Conservation (phyloP, 805 yeast genomes). For the Myxozyma monticola region DNA sequence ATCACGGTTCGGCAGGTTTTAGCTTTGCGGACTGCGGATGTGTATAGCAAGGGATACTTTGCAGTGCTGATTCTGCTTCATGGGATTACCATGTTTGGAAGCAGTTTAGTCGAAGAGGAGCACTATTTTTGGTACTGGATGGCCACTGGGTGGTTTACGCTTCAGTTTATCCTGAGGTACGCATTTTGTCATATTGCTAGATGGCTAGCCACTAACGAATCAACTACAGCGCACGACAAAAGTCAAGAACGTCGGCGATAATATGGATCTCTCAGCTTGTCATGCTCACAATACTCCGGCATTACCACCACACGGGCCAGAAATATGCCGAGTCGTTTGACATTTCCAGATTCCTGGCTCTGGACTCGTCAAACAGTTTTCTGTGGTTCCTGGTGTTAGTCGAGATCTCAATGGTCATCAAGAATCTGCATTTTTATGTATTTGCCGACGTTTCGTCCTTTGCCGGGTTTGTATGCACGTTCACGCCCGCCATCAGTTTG, state of each 20-base stretch:
- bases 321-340: slow-evolving; percentile 60
- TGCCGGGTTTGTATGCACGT: slow-evolving; percentile 48
- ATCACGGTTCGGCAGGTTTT: slow-evolving; percentile 8
- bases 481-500: slow-evolving; percentile 49
- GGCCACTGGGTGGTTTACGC: slow-evolving; percentile 40
- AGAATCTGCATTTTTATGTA: slow-evolving; percentile 35
- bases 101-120: slow-evolving; percentile 92
- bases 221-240: slow-evolving; percentile 1
- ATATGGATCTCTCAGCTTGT: slow-evolving; percentile 34
- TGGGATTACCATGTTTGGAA: slow-evolving; percentile 69
- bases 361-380: slow-evolving; percentile 24
- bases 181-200: neutral
- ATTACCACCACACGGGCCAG: slow-evolving; percentile 81
- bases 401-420: slow-evolving; percentile 42
- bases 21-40: neutral
- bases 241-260: slow-evolving; percentile 12
- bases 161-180: slow-evolving; percentile 8
- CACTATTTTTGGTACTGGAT: slow-evolving; percentile 95
- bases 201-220: neutral
- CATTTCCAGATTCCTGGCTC: slow-evolving; percentile 47
- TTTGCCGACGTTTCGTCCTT: slow-evolving; percentile 34
- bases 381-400: slow-evolving; percentile 52
- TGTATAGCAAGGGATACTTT: slow-evolving; percentile 19
- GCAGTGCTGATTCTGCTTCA: slow-evolving; percentile 42
- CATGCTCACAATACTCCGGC: slow-evolving; percentile 60